Evolutionary conservation across 345 rosid species (phyloP), one percentile per base, ranked within the genome.

Genomic region (Gynandropsis gynandra): DNA sequence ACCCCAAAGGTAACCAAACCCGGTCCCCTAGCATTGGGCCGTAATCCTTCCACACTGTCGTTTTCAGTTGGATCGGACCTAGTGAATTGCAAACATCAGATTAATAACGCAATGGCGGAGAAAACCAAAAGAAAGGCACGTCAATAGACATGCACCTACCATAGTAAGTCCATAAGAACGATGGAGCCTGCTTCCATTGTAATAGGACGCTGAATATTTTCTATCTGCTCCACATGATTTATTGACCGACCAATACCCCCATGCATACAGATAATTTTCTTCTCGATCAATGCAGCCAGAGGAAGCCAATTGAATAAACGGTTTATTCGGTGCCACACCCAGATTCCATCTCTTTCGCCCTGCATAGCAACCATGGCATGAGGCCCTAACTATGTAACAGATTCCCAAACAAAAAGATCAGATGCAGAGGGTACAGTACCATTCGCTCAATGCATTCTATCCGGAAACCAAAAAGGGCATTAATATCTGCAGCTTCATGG

Each of bases 11-110:
- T 92, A 58, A 92, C 97, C 73, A 87, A 72, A 34, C 98, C 97
- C 24, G 98, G 97, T 56, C 98, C 98, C 71, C 97, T 87, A 48
- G 98, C 97, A 78, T 92, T 92, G 41, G 97, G 97, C 44, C 97
- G 66, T 67, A 92, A 69, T 50, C 98, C 98, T 76, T 87, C 98
- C 42, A 92, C 98, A n/a, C 98, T 92, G 56, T 92, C 98, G 70
- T 92, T 92, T 72, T 92, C 98, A 3, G 97, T 92, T 49, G 98
- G 98, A 70, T 87, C 98, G 14, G 98, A 92, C 98, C 98, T 92
- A 66, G 24, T 31, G 50, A 18, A 74, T 57, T 59, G 44, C 60
- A 58, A 56, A 54, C 20, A 52, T 49, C 46, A 66, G 11, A 41
- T 60, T 31, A 46, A 65, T 62, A 59, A 39, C 58, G 15, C 47